phyloP scores from a whole-genome alignment of 2,329 filamentous ascomycete genomes.

The Penicillium sp. region DNA sequence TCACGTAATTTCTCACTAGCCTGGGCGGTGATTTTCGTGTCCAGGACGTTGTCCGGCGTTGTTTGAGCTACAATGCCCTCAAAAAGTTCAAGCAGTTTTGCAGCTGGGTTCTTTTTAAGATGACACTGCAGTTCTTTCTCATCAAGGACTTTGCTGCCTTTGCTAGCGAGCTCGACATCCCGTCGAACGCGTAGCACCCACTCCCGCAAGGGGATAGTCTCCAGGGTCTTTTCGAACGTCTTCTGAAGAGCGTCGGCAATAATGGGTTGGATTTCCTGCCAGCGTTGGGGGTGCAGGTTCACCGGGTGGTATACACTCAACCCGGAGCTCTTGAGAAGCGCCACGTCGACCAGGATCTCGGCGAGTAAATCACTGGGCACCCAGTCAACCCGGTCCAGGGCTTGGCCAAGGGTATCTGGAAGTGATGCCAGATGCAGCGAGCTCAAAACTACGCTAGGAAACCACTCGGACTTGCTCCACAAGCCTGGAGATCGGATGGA shows the following conservation, averaged over 20 bases:
- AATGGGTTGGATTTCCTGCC: conserved; percentile 8
- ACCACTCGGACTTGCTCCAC: conserved; percentile 15
- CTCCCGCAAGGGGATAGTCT: neutral
- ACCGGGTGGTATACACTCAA: conserved; percentile 17
- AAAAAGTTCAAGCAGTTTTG: conserved; percentile 2
- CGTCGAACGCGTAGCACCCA: conserved; percentile 1
- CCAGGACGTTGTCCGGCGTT: neutral
- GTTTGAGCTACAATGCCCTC: neutral
- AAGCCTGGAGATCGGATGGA: neutral
- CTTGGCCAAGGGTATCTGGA: conserved; percentile 3
- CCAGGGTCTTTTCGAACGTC: neutral
- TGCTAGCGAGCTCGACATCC: neutral
- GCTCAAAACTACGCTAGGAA: conserved; percentile 12
- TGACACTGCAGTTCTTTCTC: neutral
- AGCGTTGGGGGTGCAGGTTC: conserved; percentile 16
- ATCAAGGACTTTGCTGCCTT: neutral
- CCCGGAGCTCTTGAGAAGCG: neutral
- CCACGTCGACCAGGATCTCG: neutral
- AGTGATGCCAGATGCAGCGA: conserved; percentile 7
- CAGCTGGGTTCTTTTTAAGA: conserved; percentile 2
- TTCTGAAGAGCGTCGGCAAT: conserved; percentile 1
- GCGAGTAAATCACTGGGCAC: neutral
- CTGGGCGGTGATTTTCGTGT: neutral
- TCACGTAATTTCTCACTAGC: neutral
- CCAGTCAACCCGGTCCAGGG: neutral